These are phyloP conservation scores for Schizosaccharomyces cryophilus DNA, from an alignment of 805 yeast genomes.

Conservation along the genomic window DNA sequence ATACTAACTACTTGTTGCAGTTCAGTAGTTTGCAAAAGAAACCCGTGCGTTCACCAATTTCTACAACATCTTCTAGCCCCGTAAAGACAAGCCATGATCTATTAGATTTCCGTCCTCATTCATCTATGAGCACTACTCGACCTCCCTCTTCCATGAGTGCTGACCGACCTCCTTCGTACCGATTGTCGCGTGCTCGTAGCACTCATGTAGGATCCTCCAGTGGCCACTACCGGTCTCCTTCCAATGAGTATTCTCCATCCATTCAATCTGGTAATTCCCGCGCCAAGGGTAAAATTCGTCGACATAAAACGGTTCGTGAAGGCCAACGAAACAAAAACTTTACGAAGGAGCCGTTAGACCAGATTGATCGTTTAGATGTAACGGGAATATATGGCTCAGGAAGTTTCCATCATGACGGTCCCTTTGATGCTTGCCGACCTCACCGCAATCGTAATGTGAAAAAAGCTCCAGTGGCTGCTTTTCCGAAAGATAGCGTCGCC, in stretches of 20 bases:
- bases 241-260: not conserved
- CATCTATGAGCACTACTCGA: not conserved
- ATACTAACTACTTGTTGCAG: not conserved
- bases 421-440: conserved; percentile 95
- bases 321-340: conserved; percentile 17
- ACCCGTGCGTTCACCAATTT: not conserved
- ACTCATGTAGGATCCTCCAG: not conserved
- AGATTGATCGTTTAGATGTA: conserved; percentile 85
- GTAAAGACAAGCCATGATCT: not conserved
- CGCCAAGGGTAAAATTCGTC: not conserved
- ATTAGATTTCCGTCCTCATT: not conserved
- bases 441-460: conserved; percentile 56
- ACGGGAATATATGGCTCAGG: conserved; percentile 83
- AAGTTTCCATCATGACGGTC: conserved; percentile 96
- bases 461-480: conserved; percentile 82
- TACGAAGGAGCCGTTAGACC: conserved; percentile 52
- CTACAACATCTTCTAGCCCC: not conserved
- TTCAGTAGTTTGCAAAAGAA: not conserved
- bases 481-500: conserved; percentile 90
- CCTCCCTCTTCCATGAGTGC: not conserved
- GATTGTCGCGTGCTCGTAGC: not conserved
- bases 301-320: not conserved
- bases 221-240: not conserved
- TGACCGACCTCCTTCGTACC: not conserved
- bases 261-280: not conserved